Conservation (phyloP, 2,329 filamentous ascomycete species). For the Septoria petroselini region DNA sequence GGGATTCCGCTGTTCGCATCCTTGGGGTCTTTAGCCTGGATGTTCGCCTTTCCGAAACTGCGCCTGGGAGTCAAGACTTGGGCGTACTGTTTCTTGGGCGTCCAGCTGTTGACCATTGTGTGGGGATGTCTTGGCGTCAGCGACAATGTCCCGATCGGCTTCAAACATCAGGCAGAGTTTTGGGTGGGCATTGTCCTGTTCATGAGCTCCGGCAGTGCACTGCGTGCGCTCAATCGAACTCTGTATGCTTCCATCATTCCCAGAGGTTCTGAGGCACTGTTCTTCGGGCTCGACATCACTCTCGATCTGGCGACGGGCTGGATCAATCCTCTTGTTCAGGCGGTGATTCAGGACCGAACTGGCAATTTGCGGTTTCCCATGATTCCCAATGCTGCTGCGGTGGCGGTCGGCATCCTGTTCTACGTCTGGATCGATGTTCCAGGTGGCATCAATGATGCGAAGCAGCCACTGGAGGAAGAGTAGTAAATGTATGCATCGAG, state of each 20-base stretch:
- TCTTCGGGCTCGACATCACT: neutral
- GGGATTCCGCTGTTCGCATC: neutral
- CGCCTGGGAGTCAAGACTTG: neutral
- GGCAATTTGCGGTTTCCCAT: neutral
- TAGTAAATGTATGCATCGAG: no score
- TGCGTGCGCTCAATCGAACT: neutral
- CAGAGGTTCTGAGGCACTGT: neutral
- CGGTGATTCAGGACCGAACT: neutral
- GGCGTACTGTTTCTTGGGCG: neutral
- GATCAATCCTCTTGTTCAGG: constrained; percentile 1
- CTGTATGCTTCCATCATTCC: neutral
- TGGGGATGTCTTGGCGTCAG: neutral
- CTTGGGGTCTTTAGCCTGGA: neutral
- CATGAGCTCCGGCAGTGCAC: neutral
- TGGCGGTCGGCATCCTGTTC: neutral
- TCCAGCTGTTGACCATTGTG: neutral
- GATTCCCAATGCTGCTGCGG: neutral
- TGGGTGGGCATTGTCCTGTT: constrained; percentile 1
- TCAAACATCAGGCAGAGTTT: constrained; percentile 1
- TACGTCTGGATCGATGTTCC: neutral
- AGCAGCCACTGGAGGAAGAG: no score
- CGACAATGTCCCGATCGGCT: neutral
- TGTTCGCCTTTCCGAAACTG: neutral
- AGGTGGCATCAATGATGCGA: neutral
- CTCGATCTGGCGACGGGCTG: neutral